Evolutionary conservation across 1,284 basidiomycete species (phyloP), one percentile per base, ranked within the genome.

Genomic region (Psilocybe mexicana): DNA sequence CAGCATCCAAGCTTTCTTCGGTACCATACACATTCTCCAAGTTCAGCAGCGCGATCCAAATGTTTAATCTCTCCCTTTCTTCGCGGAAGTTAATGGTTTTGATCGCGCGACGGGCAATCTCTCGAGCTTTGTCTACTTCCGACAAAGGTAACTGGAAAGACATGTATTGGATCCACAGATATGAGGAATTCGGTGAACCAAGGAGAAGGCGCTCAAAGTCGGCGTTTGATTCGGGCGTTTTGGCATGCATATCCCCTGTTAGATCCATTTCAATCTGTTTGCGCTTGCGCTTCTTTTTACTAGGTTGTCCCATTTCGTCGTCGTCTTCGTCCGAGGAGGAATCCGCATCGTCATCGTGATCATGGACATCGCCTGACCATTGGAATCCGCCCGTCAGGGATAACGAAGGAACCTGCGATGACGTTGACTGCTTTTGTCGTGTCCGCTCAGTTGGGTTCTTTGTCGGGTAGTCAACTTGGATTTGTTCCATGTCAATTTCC

Each of bases 161-260:
- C 94, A 99, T 98, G 74, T 96, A 99, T 73, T 98, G 96, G 61
- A 99, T 91, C 97, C 97, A 99, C 43, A 99, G 82, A 76, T 90
- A 98, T 0, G 98, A 99, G 11, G 94, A 98, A 73, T 98, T 95
- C 3, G 97, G 97, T 0, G 96, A 96, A n/a, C 93, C 92, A 28
- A 98, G 82, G 36, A 99, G 83, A 23, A 95, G 78, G 12, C 97
- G 88, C 74, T 99, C 97, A 68, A 98, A 99, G 70, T 99, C 96
- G 47, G 91, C 85, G 57, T 90, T 90, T 0, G 96, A 98, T 70
- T 95, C 90, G 1, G 96, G 96, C n/a, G 79, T 78, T 66, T 86
- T 89, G 42, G 81, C 86, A 55, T 94, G 92, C 78, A 96, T 87
- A 60, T 94, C 88, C 23, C 87, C 90, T 0, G 95, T 96, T 44